phyloP scores from a whole-genome alignment of 352 stramenopile genomes.

The Globisporangium nunn region DNA sequence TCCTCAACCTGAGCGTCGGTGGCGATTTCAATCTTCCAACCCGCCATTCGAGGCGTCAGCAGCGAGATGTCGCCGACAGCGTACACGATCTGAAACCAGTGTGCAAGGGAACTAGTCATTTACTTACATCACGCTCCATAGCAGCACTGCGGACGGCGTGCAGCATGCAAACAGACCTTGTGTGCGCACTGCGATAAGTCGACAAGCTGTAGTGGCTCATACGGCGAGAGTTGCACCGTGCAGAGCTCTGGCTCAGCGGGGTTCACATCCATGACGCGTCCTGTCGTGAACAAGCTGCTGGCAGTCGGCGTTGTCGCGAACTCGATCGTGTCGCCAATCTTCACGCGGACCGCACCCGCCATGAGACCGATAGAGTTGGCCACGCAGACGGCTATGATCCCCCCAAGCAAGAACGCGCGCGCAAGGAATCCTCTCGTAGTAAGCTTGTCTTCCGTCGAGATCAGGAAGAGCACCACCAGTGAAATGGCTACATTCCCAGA shows the following conservation, averaged over 20 bases:
- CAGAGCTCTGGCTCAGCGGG: constrained; percentile 14
- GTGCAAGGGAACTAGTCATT: too few species aligned
- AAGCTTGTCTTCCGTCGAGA: too few species aligned
- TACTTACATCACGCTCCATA: not conserved
- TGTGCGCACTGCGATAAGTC: constrained; percentile 19
- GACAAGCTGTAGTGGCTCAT: constrained; percentile 32
- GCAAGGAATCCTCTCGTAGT: too few species aligned
- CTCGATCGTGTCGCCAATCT: constrained; percentile 44
- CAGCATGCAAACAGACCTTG: constrained; percentile 21
- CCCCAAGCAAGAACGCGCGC: too few species aligned
- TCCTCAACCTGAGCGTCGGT: constrained; percentile 18
- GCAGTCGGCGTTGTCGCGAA: constrained; percentile 14
- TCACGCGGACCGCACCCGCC: constrained; percentile 10
- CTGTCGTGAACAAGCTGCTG: constrained; percentile 10
- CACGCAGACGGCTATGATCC: not conserved
- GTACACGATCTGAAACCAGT: constrained; percentile 27
- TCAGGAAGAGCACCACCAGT: too few species aligned
- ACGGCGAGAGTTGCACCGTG: constrained; percentile 32
- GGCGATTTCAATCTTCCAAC: constrained; percentile 37
- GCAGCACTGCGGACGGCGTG: not conserved
- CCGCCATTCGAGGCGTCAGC: constrained; percentile 29
- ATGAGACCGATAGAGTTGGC: not conserved
- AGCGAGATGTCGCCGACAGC: constrained; percentile 24
- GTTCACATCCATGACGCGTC: constrained; percentile 29
- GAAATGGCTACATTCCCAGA: too few species aligned